Evolutionary conservation across 73 alveolate genomes (phyloP).

Genomic region (Uronychia binucleata): DNA sequence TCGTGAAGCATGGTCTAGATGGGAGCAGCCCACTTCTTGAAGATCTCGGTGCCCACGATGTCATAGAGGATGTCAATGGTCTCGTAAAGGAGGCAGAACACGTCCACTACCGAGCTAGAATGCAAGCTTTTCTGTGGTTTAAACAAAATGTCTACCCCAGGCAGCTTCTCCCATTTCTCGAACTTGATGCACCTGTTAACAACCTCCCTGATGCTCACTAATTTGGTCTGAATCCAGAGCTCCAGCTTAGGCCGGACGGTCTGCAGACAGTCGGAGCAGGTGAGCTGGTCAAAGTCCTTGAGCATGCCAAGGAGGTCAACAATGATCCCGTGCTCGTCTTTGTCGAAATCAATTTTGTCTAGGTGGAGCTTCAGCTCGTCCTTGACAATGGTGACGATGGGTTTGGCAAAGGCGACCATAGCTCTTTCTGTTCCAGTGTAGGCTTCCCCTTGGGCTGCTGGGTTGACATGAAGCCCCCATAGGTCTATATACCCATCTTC

Average conservation of each 20-base stretch:
- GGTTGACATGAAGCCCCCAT: not conserved
- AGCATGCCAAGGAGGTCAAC: slow-evolving; percentile 13
- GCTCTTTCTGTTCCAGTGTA: not conserved
- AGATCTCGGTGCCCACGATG: slow-evolving; percentile 48
- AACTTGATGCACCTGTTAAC: slow-evolving; percentile 20
- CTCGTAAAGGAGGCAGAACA: slow-evolving; percentile 34
- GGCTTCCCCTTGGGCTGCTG: not conserved
- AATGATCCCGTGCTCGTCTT: slow-evolving; percentile 38
- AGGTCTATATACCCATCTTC: not conserved
- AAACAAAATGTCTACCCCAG: not conserved
- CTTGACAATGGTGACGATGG: slow-evolving; percentile 23
- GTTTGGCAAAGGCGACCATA: not conserved
- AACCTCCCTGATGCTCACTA: slow-evolving; percentile 39
- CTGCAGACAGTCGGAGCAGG: slow-evolving; percentile 25
- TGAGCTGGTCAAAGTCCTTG: slow-evolving; percentile 33
- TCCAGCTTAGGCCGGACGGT: slow-evolving; percentile 40
- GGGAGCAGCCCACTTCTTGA: slow-evolving; percentile 45
- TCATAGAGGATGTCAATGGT: slow-evolving; percentile 50
- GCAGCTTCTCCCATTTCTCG: slow-evolving; percentile 48
- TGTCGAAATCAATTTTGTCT: slow-evolving; percentile 58
- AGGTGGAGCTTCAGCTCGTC: slow-evolving; percentile 38
- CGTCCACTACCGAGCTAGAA: slow-evolving; percentile 44
- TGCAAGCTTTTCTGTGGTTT: not conserved
- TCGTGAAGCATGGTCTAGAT: slow-evolving; percentile 41
- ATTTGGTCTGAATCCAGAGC: slow-evolving; percentile 21